Conservation (phyloP, 176 grass and related monocot species). For the Urochloa ruziziensis region DNA sequence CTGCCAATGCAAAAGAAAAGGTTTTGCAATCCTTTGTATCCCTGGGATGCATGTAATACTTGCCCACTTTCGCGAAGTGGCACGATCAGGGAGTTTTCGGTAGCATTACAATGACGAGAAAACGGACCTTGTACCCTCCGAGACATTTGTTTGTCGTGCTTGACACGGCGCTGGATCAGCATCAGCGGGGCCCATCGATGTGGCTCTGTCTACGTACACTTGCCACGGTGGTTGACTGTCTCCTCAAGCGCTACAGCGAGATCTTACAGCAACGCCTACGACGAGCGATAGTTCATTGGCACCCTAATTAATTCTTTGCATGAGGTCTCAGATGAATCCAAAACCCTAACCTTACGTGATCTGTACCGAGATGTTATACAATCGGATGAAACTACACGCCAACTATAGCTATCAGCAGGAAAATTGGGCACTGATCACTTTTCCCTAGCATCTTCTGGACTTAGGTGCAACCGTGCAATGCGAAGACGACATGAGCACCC, state of each 20-base stretch:
- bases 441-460: no score
- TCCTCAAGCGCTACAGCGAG: not conserved
- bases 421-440: no score
- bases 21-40: not conserved
- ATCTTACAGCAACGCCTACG: no score
- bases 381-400: no score
- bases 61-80: not conserved
- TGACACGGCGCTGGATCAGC: not conserved
- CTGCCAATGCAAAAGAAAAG: not conserved
- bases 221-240: not conserved
- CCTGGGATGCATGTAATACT: not conserved
- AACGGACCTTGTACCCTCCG: not conserved
- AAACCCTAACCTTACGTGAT: no score
- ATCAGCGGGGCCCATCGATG: not conserved
- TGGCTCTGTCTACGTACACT: not conserved
- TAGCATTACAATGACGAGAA: not conserved
- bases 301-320: no score
- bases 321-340: no score
- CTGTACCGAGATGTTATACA: no score
- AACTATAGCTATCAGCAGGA: no score
- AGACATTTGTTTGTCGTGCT: not conserved
- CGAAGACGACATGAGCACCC: no score
- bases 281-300: no score
- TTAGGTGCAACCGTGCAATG: no score
- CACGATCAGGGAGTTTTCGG: not conserved